Base-by-base conservation (phyloP, 768 basidiomycete genomes). In the Nidularia pulvinata region DNA sequence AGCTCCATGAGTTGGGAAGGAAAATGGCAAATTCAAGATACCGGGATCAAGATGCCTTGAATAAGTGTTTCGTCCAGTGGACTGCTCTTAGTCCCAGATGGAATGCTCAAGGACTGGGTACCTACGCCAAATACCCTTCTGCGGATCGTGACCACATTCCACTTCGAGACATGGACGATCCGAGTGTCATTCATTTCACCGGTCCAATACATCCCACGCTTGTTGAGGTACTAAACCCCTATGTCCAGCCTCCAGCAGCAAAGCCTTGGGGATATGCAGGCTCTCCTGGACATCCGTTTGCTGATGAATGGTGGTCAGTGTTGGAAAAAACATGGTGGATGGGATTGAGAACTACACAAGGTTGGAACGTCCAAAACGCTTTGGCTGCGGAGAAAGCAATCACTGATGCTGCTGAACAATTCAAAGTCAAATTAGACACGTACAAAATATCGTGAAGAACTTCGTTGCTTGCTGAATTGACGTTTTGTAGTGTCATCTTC, bases 221-320 rank as follows among this genome's bases (percentile, higher is more conserved):
- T 55, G 71, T 65, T 6, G 65, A 70, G 4, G 74, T 82, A 9
- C 60, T 83, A 56, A 82, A 82, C 59, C 76, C 77, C 1, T 77
- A 69, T 51, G 71, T 81, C n/a, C 81, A 78, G 57, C 83, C 80
- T 3, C 78, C 67, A 54, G 78, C 76, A 1, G 70, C 80, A 6
- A 85, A 84, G 55, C 82, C 81, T 1, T 83, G 84, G 82, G 81
- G 81, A 2, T 83, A 83, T 53, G 69, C 77, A 1, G 78, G 80
- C 10, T 67, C 79, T 0, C 82, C 79, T 9, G 76, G 75, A 7
- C 76, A 84, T 55, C 82, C 84, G 0, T 82, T 71, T 58, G 60
- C 62, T 16, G 57, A 55, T 6, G 77, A 75, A 37, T 84, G 83
- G 82, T 83, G 80, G 77, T 48, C 48, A 1, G 56, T 62, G 25